Percentiles rank a stretch among this genome's conserved stretches.
phyloP scores from a whole-genome alignment of 306 rosid genomes.

The Albizia julibrissin region DNA sequence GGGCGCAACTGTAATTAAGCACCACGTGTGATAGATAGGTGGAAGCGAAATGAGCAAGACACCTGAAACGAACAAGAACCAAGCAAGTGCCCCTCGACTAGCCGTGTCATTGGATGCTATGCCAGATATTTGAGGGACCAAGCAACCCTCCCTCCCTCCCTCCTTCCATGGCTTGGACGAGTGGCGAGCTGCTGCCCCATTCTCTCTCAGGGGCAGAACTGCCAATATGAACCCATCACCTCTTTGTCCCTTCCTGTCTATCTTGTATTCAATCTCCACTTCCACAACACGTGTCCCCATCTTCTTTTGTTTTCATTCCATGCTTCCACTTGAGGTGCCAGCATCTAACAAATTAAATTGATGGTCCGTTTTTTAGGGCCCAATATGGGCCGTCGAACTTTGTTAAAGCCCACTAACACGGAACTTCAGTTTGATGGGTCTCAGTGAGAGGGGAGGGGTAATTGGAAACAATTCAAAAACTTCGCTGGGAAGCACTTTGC shows the following conservation, averaged over 20 bases:
- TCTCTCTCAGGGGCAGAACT: conserved; percentile 22
- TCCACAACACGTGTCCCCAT: background rate
- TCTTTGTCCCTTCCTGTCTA: conserved; percentile 34
- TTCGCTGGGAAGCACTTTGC: background rate
- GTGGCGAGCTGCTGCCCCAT: conserved; percentile 32
- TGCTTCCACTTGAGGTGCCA: background rate
- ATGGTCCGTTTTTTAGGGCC: background rate
- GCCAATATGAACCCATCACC: conserved; percentile 45
- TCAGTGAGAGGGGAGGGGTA: background rate
- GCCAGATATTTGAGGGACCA: conserved; percentile 20
- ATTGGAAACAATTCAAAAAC: background rate
- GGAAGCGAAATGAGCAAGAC: conserved; percentile 30
- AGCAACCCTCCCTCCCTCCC: background rate
- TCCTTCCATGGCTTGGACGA: background rate
- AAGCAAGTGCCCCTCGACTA: background rate
- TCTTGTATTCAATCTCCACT: background rate
- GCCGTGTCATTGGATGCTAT: background rate
- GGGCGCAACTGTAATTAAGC: background rate
- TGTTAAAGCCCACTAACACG: background rate
- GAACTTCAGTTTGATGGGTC: background rate
- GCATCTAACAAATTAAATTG: background rate
- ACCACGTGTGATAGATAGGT: background rate
- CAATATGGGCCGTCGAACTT: too few species aligned
- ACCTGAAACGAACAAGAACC: conserved; percentile 20
- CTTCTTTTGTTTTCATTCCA: background rate